A percentile compares a stretch with the other conserved stretches of the same genome.
These are phyloP conservation scores for Paracoccidioides lutzii DNA, from an alignment of 2,329 filamentous ascomycete genomes.

Conservation along the genomic window DNA sequence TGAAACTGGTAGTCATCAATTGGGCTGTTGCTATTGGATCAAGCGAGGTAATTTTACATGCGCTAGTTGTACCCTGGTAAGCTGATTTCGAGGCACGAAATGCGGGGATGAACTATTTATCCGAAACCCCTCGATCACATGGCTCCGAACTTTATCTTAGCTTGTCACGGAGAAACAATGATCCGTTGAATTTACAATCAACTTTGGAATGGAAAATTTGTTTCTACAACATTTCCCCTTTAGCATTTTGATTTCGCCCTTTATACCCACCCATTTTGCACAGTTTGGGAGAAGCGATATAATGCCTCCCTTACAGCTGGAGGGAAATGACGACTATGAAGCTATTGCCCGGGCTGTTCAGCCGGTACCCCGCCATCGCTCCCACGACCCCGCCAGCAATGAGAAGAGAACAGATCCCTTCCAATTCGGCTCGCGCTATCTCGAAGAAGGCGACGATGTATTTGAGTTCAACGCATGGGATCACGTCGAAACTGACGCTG, in stretches of 20 bases:
- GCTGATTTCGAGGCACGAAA: neutral
- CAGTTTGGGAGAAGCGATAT: neutral
- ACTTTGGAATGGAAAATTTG: neutral
- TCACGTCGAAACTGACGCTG: conserved; percentile 83
- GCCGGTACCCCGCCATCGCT: conserved; percentile 48
- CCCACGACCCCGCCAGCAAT: conserved; percentile 57
- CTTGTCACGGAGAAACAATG: neutral
- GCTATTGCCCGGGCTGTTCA: conserved; percentile 34
- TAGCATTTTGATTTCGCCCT: neutral
- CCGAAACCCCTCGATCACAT: neutral
- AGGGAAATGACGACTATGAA: conserved; percentile 17
- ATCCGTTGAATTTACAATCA: neutral
- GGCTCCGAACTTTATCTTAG: neutral
- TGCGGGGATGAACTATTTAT: neutral
- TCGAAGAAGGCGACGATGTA: conserved; percentile 74
- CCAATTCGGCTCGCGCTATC: conserved; percentile 80
- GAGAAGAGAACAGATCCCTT: conserved; percentile 86
- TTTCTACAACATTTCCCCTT: neutral
- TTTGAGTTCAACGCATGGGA: conserved; percentile 99
- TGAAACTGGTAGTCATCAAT: neutral
- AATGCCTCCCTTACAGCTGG: conserved; percentile 10
- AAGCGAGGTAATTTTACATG: neutral
- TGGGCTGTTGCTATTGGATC: neutral
- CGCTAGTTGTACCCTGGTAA: neutral
- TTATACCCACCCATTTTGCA: neutral